Evolutionary conservation across 352 stramenopile species (phyloP), one percentile per base, ranked within the genome.

Genomic region (Phytopythium helicoides): DNA sequence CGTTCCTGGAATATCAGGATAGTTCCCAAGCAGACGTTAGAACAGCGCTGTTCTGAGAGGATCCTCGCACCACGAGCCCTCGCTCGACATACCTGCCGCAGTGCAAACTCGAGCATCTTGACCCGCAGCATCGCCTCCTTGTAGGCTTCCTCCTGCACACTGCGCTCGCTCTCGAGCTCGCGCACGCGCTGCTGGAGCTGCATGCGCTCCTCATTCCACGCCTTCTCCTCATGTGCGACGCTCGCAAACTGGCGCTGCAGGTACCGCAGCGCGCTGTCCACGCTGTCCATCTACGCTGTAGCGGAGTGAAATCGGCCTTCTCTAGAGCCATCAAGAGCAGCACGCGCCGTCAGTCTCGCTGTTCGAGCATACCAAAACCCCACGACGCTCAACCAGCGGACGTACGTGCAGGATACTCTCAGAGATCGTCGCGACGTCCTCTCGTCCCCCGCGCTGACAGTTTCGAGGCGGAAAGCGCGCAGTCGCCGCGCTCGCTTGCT

Each of bases 31-130:
- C 18, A 25, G 44, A 34, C 33, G 6, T 19, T 19, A 42, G 37
- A 6, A n/a, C n/a, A n/a, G n/a, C n/a, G n/a, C n/a, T n/a, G n/a
- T n/a, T n/a, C n/a, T n/a, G n/a, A n/a, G n/a, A n/a, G n/a, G n/a
- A n/a, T n/a, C n/a, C n/a, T n/a, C n/a, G n/a, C n/a, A n/a, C n/a
- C n/a, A n/a, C 14, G 10, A 19, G 15, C 25, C 6, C 18, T 28
- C 40, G 57, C 31, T 31, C 46, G 18, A 49, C 60, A 22, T 18
- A 82, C 71, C 71, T 92, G 82, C 3, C 77, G 76, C 39, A 95
- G 60, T 46, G 85, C 85, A 57, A 92, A 95, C 49, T 95, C 82
- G 59, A 95, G 81, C 85, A 95, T 95, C 63, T 95, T 95, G 37
- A 95, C 68, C 39, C 84, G 85, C 52, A 93, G 56, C 66, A 95